Base-by-base conservation (phyloP, 768 basidiomycete species). In the Phanerodontia chrysosporium region DNA sequence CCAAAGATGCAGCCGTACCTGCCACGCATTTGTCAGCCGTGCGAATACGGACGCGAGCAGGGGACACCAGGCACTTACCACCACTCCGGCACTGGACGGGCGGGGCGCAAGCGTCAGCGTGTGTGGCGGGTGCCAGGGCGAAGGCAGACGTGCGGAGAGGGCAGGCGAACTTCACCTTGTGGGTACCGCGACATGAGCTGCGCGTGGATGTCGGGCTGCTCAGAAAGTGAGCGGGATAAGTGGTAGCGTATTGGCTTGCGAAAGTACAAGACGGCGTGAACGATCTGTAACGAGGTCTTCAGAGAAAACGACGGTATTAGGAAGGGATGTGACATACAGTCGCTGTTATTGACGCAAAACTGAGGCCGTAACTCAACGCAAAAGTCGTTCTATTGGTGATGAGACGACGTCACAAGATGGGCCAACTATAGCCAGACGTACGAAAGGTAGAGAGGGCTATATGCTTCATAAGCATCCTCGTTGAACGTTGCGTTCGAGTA, bases 181-280 rank as follows among this genome's bases (percentile, higher is more conserved):
- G 57, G 64, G 44, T 67, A 67, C 44, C 61, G 58, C 21, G 68
- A 63, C 81, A 82, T 82, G 22, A 80, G 68, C 48, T 75, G 70
- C 9, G 77, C 75, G 55, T 82, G 81, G 55, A 82, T 73, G 61
- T 81, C 80, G 4, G 80, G 79, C 53, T 79, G 78, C 59, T 80
- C 80, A 44, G 66, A 65, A 51, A 78, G 66, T n/a, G 77, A 73
- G 29, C 78, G 66, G 56, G 74, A 71, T 25, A 75, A 66, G 60
- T 79, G 79, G 6, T 70, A 63, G 57, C 66, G 65, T 55, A 77
- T 78, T 54, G 73, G 76, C 63, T 73, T 75, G 57, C 75, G 67
- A 69, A 76, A 78, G 66, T 78, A 78, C 29, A 81, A 61, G 21
- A 70, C 63, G 0, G 79, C 70, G 62, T 81, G 79, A 9, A 76